Conservation (phyloP, 2,329 filamentous ascomycete genomes). For the Cladobotryum protrusum region DNA sequence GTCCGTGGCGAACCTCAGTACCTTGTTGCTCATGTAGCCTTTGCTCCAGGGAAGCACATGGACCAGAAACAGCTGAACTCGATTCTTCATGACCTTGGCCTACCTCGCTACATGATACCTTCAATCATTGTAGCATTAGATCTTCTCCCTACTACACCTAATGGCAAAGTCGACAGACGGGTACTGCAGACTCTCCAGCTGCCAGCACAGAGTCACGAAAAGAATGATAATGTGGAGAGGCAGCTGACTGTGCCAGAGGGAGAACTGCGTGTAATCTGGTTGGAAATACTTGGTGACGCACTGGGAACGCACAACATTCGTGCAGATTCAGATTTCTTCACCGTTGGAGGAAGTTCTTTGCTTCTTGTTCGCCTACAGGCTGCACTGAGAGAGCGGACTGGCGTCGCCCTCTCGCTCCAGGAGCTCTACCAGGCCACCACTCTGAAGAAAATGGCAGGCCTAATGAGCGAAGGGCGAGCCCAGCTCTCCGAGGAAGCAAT, state of each 20-base stretch:
- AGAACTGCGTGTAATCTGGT: neutral
- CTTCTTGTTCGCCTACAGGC: constrained; percentile 31
- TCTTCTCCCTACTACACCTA: constrained; percentile 21
- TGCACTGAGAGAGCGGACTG: constrained; percentile 20
- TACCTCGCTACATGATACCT: constrained; percentile 31
- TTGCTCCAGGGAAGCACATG: constrained; percentile 10
- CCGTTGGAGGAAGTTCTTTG: constrained; percentile 34
- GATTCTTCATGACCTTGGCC: constrained; percentile 9
- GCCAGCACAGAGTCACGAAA: constrained; percentile 8
- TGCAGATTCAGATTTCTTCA: constrained; percentile 28
- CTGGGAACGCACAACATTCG: too few relatives aligned
- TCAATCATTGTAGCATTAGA: constrained; percentile 20
- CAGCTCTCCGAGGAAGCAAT: constrained; percentile 1
- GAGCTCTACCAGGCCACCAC: constrained; percentile 22
- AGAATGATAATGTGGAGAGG: constrained; percentile 19
- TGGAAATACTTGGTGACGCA: neutral
- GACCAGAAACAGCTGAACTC: constrained; percentile 4
- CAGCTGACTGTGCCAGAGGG: neutral
- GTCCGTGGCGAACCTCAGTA: constrained; percentile 15
- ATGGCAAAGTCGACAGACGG: constrained; percentile 25
- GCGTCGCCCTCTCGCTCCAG: too few relatives aligned
- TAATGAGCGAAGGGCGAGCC: constrained; percentile 16
- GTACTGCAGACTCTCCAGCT: constrained; percentile 19
- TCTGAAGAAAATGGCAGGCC: constrained; percentile 27
- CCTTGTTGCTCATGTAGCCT: constrained; percentile 21